A percentile compares a stretch with the other conserved stretches of the same genome.
Evolutionary conservation across 192 early-diverging fungal species (phyloP).

Genomic region (Podila verticillata): DNA sequence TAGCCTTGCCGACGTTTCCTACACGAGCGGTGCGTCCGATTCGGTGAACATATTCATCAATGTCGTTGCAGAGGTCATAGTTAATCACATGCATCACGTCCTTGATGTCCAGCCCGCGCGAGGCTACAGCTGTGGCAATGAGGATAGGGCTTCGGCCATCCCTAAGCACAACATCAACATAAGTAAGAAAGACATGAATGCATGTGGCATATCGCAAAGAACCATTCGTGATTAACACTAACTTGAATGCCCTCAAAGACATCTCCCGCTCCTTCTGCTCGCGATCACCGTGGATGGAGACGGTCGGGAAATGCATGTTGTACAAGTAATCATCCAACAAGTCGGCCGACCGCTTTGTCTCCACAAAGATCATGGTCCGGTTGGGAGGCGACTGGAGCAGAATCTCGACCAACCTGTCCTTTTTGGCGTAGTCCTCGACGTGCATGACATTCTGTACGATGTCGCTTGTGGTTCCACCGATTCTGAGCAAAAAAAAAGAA

Average conservation of each 20-base stretch:
- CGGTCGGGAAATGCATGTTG: slow-evolving; percentile 77
- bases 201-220: neutral
- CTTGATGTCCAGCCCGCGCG: slow-evolving; percentile 90
- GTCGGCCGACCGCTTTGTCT: slow-evolving; percentile 85
- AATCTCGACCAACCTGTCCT: slow-evolving; percentile 62
- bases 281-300: slow-evolving; percentile 88
- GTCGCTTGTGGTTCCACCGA: slow-evolving; percentile 34
- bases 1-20: slow-evolving; percentile 66
- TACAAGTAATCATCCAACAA: slow-evolving; percentile 76
- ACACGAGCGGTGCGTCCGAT: slow-evolving; percentile 80
- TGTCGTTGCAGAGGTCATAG: slow-evolving; percentile 82
- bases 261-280: slow-evolving; percentile 83
- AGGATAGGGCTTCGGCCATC: slow-evolving; percentile 67
- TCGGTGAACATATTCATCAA: slow-evolving; percentile 89
- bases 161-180: slow-evolving; percentile 6
- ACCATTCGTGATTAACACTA: neutral
- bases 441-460: slow-evolving; percentile 60
- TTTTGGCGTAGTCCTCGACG: slow-evolving; percentile 71
- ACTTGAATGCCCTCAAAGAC: slow-evolving; percentile 77
- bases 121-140: slow-evolving; percentile 92
- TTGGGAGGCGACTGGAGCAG: slow-evolving; percentile 57
- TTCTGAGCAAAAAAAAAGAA: slow-evolving; percentile 34
- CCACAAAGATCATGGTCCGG: slow-evolving; percentile 84
- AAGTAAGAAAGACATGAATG: neutral
- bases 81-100: slow-evolving; percentile 91